Conservation (phyloP, 2,329 filamentous ascomycete species). For the Calonectria pteridis region DNA sequence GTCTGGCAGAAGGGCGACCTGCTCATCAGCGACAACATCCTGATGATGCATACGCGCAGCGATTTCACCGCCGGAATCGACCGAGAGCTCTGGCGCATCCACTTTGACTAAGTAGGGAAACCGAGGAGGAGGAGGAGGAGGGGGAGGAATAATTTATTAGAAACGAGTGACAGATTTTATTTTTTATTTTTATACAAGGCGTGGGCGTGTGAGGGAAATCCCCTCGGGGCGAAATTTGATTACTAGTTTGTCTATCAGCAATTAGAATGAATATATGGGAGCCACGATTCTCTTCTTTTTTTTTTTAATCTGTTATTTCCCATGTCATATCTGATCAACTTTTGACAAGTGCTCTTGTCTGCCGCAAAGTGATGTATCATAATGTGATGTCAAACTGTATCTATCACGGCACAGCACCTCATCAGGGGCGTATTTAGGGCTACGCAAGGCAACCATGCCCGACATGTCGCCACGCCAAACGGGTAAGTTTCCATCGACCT, state of each 20-base stretch:
- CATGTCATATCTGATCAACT: background rate
- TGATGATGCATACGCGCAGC: slow-evolving; percentile 63
- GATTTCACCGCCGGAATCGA: slow-evolving; percentile 58
- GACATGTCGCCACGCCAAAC: background rate
- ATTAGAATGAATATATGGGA: slow-evolving; percentile 10
- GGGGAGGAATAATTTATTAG: background rate
- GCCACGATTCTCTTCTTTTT: background rate
- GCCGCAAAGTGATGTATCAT: background rate
- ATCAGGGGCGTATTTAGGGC: background rate
- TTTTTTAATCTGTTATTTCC: too few relatives aligned
- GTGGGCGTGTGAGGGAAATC: slow-evolving; percentile 1
- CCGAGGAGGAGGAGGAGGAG: background rate
- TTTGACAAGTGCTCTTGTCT: too few relatives aligned
- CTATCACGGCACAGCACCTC: background rate
- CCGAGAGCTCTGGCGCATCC: slow-evolving; percentile 64
- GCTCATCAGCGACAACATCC: slow-evolving; percentile 64
- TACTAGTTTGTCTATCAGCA: slow-evolving; percentile 4
- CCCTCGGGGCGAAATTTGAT: background rate
- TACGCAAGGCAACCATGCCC: background rate
- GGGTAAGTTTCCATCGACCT: background rate
- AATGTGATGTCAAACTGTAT: background rate
- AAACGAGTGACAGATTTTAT: background rate
- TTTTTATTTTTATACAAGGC: background rate
- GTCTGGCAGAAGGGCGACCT: slow-evolving; percentile 68
- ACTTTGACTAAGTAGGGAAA: slow-evolving; percentile 58